Evolutionary conservation across 2,329 filamentous ascomycete genomes (phyloP).

Genomic region (Orbilia quercus): DNA sequence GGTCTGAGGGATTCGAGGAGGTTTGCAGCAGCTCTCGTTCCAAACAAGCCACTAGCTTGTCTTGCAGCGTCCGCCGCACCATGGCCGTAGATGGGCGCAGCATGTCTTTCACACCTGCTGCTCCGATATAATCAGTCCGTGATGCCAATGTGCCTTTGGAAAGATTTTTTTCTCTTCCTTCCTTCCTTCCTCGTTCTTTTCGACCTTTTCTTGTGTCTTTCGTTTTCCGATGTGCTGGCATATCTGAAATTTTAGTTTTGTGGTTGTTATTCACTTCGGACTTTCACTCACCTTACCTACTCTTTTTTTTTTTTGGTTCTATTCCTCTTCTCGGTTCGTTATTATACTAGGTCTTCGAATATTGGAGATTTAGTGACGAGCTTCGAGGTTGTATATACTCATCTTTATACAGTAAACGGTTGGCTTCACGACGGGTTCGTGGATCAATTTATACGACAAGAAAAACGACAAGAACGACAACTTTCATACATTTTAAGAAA

Average conservation of each 20-base stretch:
- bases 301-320: constrained; percentile 3
- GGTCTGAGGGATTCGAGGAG: neutral
- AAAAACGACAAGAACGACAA: neutral
- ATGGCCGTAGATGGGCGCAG: constrained; percentile 13
- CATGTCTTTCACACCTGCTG: neutral
- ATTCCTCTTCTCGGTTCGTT: neutral
- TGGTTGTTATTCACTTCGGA: constrained; percentile 25
- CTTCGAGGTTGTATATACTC: constrained; percentile 10
- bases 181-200: constrained; percentile 18
- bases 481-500: neutral
- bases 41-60: constrained; percentile 14
- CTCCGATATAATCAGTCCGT: constrained; percentile 8
- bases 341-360: constrained; percentile 1
- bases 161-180: constrained; percentile 34
- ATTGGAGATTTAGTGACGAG: neutral
- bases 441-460: constrained; percentile 18
- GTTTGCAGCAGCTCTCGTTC: constrained; percentile 15
- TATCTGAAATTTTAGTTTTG: constrained; percentile 32
- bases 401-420: neutral
- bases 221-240: constrained; percentile 49
- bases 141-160: neutral
- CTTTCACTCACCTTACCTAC: constrained; percentile 7
- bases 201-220: too few relatives aligned
- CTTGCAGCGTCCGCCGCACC: constrained; percentile 16
- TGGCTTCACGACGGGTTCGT: constrained; percentile 52